Evolutionary conservation across 495 filamentous ascomycete species (phyloP), one percentile per base, ranked within the genome.

Genomic region (Penicillium manginii): DNA sequence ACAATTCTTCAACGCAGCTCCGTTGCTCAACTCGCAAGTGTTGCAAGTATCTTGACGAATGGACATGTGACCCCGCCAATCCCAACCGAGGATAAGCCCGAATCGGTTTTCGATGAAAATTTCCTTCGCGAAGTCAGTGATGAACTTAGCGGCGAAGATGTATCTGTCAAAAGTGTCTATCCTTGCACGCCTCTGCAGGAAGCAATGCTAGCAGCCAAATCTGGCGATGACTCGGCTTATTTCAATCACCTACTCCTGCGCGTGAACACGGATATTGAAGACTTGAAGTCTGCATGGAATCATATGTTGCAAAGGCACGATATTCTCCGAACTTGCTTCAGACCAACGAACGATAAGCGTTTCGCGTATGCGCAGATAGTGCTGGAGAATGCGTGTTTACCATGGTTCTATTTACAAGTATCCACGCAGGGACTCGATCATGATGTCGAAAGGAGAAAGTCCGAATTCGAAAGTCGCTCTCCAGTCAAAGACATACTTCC

Each of bases 161-260:
- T 67, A 14, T 51, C 55, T 0, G 75, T 89, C 6, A 62, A 83
- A 43, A 71, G 68, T 22, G 78, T 94, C 23, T 72, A 91, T 14
- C 91, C 91, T 21, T 94, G 91, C 62, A 93, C 91, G 3, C 88
- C 91, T 2, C 70, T 96, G 2, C 91, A 96, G 63, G 88, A 92
- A 70, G 87, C 85, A 9, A 94, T 93, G 89, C 76, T 96, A 8
- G 84, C 81, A 14, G 74, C 79, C n/a, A 77, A 79, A 3, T 75
- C 67, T 8, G 59, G 62, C 21, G 68, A 67, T 39, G 62, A 69
- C 11, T 64, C 62, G 1, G 62, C 80, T 9, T 88, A 88, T 59
- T 81, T 72, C 60, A 89, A 88, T 57, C 76, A 79, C 35, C 76
- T 84, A 2, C 57, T 81, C 4, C 73, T 88, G 51, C 66, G 73